Base-by-base conservation (phyloP, 1,284 basidiomycete species). In the Pseudozyma sp. region DNA sequence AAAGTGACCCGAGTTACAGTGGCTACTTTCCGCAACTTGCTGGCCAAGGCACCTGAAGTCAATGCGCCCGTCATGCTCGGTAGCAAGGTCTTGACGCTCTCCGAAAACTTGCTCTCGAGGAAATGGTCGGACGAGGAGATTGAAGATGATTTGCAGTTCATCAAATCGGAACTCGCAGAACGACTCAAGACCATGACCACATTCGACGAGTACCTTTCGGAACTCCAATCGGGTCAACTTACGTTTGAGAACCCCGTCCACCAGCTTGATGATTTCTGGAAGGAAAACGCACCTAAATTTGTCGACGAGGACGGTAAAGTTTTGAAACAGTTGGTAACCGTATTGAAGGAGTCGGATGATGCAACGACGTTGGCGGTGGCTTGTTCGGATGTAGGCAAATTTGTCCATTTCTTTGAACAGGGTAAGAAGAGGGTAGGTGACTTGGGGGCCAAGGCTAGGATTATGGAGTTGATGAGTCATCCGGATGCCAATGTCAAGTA, bases 221-320 rank as follows among this genome's bases (percentile, higher is more conserved):
- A 99, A 85, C 87, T 99, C 18, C 87, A 90, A 34, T 94, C 93
- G 1, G 95, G 95, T 1, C 93, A 94, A 83, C 87, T 99, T 13
- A 92, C 93, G 5, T 98, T 95, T 93, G 92, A 94, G 7, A 81
- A 76, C 44, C 95, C 96, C 6, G 93, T 94, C 18, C 97, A 99
- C 83, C 93, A 95, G 82, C 93, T 93, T 8, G 96, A 98, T 64
- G 91, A 94, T 55, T 99, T 99, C 86, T 99, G 96, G 96, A 93
- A 93, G 82, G 94, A 96, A 87, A 98, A 99, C 82, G 94, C 92
- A 0, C 86, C 86, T 7, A 93, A 91, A 83, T 86, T 97, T 69
- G 90, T 91, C 7, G 93, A 95, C 79, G 94, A 99, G 83, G 97
- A 95, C 81, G 92, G 96, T 72, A 94, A 93, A 85, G 91, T 93